phyloP scores from a whole-genome alignment of 345 rosid genomes.

The Euphorbia peplus region DNA sequence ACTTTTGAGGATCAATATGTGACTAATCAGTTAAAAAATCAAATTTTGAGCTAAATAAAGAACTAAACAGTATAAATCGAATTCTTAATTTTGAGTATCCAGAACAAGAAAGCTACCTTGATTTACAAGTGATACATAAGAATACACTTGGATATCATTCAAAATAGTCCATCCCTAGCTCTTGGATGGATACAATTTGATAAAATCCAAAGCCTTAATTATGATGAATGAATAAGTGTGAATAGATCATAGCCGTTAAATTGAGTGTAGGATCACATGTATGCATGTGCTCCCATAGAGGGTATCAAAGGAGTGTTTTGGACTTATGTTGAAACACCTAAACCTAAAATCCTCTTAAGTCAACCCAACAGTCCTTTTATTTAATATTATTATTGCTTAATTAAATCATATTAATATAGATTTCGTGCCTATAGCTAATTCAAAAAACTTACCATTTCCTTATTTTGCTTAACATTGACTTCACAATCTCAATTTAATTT shows the following conservation, averaged over 20 bases:
- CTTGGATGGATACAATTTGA: constrained; percentile 7
- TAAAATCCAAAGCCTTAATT: constrained; percentile 12
- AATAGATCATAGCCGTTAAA: constrained; percentile 29
- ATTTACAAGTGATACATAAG: too few species aligned
- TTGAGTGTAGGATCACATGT: constrained; percentile 48
- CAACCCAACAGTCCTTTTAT: constrained; percentile 34
- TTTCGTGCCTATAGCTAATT: constrained; percentile 2
- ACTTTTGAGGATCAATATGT: too few species aligned
- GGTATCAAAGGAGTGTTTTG: constrained; percentile 53
- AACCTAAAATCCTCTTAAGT: constrained; percentile 29
- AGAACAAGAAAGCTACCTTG: too few species aligned
- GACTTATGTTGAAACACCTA: constrained; percentile 43
- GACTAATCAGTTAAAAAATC: too few species aligned
- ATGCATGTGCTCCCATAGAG: constrained; percentile 51
- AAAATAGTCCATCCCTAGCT: not conserved
- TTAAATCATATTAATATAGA: too few species aligned
- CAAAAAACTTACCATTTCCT: not conserved
- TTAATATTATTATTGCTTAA: too few species aligned
- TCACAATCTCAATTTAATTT: too few species aligned
- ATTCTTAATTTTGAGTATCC: too few species aligned
- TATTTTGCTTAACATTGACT: not conserved
- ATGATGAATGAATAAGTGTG: constrained; percentile 1
- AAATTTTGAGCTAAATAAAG: too few species aligned
- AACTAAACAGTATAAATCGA: too few species aligned
- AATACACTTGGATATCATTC: too few species aligned